Conservation (phyloP, 768 basidiomycete genomes). For the Russula dissimulans region DNA sequence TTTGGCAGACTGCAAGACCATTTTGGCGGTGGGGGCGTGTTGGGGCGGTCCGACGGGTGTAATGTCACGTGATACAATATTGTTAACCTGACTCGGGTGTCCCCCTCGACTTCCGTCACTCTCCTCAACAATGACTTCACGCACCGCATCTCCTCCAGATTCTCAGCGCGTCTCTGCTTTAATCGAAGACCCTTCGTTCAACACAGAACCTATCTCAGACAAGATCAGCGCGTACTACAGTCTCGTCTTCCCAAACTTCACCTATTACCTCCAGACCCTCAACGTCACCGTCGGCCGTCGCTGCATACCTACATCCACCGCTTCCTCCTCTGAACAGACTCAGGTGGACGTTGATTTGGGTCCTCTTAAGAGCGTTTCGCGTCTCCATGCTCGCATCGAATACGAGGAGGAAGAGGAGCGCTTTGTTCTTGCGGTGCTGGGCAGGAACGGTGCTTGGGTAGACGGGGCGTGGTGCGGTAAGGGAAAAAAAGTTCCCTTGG, state of each 20-base stretch:
- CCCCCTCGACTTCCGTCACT: background rate
- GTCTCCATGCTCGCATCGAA: slow-evolving; percentile 91
- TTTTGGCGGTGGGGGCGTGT: too few species aligned
- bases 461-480: slow-evolving; percentile 93
- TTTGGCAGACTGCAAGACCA: slow-evolving; percentile 29
- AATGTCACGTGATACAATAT: slow-evolving; percentile 3
- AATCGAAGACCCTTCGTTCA: slow-evolving; percentile 19
- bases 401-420: slow-evolving; percentile 85
- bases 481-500: slow-evolving; percentile 76
- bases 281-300: slow-evolving; percentile 90
- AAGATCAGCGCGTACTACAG: slow-evolving; percentile 91
- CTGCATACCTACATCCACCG: slow-evolving; percentile 51
- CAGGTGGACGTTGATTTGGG: slow-evolving; percentile 89
- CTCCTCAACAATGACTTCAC: slow-evolving; percentile 18
- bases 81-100: too few species aligned
- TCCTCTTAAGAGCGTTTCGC: slow-evolving; percentile 93
- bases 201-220: slow-evolving; percentile 37
- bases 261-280: slow-evolving; percentile 95
- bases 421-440: slow-evolving; percentile 83
- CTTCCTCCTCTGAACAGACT: slow-evolving; percentile 46
- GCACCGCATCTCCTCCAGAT: slow-evolving; percentile 24
- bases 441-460: slow-evolving; percentile 98
- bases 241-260: slow-evolving; percentile 88
- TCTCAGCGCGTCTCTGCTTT: slow-evolving; percentile 26
- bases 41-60: background rate